phyloP scores from a whole-genome alignment of 2,329 filamentous ascomycete genomes.

The Macrophomina tecta region DNA sequence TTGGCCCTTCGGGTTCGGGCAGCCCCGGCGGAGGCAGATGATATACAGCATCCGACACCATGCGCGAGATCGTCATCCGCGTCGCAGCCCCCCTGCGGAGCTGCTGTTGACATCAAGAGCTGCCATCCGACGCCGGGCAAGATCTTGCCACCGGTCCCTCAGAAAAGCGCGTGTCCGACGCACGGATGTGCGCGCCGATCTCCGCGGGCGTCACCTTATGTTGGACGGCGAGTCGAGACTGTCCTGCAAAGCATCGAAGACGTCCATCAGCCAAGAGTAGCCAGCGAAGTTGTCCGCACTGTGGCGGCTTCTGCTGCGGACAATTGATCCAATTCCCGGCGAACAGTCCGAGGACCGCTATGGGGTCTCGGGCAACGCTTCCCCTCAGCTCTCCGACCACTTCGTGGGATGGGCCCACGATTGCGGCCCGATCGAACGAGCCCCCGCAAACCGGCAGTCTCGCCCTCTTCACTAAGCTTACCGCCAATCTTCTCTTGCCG shows the following conservation, averaged over 20 bases:
- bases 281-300: too few relatives aligned
- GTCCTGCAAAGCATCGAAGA: background rate
- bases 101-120: background rate
- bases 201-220: conserved; percentile 5
- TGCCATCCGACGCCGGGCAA: background rate
- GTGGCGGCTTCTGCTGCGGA: too few relatives aligned
- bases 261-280: too few relatives aligned
- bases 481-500: conserved; percentile 1
- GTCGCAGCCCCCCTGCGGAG: background rate
- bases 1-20: background rate
- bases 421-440: conserved; percentile 23
- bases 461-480: background rate
- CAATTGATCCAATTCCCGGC: background rate
- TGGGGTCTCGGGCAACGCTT: background rate
- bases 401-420: background rate
- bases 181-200: conserved; percentile 8
- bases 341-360: background rate
- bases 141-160: background rate
- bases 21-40: background rate
- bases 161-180: background rate
- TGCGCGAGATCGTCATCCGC: background rate
- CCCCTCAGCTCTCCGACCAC: background rate
- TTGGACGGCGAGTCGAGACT: conserved; percentile 1
- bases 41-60: background rate
- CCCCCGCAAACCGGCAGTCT: background rate